Evolutionary conservation across 2,329 filamentous ascomycete species (phyloP).

Genomic region (Xylaria sp.): DNA sequence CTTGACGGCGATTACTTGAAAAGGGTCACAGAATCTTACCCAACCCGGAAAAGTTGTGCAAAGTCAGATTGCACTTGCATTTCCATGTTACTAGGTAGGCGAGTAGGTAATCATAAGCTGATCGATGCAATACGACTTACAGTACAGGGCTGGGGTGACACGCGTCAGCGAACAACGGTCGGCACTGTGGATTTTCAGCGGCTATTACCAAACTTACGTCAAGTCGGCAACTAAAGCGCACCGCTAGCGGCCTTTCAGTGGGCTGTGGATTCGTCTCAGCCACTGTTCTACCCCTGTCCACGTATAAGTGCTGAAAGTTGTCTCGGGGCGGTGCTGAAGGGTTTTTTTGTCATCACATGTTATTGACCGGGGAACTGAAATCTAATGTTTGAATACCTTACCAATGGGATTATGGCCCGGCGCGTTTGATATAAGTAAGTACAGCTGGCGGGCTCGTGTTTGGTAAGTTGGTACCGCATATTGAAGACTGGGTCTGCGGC

Average conservation of each 20-base stretch:
- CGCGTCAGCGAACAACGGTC: constrained; percentile 17
- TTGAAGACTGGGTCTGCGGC: not conserved
- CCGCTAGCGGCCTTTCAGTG: constrained; percentile 10
- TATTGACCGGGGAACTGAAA: not conserved
- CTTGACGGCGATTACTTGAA: not conserved
- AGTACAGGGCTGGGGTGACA: not conserved
- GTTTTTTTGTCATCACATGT: not conserved
- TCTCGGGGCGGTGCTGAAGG: not conserved
- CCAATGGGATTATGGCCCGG: not conserved
- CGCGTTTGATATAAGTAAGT: not conserved
- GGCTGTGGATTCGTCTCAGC: not conserved
- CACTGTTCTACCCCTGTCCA: not conserved
- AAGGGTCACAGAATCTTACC: not conserved
- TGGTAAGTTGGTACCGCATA: not conserved
- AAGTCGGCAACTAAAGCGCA: constrained; percentile 8
- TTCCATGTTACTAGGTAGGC: constrained; percentile 4
- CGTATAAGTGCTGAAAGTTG: not conserved
- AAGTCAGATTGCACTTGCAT: not conserved
- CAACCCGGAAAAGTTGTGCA: constrained; percentile 4
- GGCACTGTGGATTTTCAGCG: not conserved
- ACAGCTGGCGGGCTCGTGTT: not conserved
- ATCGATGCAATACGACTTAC: not conserved
- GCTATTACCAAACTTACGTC: constrained; percentile 17
- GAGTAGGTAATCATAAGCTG: constrained; percentile 10
- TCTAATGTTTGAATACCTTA: not conserved